Base-by-base conservation (phyloP, 305 asterid species). In the Fraxinus ornus region DNA sequence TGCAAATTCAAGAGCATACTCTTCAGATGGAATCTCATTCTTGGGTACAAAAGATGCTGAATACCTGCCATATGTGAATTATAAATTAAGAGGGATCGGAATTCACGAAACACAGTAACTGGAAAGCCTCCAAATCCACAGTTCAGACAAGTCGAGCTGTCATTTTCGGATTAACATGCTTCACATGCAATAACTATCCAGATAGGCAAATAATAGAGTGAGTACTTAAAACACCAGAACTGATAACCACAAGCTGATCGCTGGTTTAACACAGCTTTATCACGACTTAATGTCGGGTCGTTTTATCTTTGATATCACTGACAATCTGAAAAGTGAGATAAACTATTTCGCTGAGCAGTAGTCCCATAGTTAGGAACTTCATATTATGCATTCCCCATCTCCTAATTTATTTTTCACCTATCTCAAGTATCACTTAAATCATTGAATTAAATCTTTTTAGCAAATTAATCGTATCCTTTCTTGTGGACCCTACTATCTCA, bases 1-100 rank as follows among this genome's bases (percentile, higher is more conserved):
- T 81, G 96, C 96, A 86, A 95, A 81, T 82, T 88, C 94, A 74
- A 92, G 88, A 77, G 97, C 98, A 88, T 94, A 95, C 84, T 90
- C 93, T 79, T 89, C 90, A 1, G 97, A 52, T 35, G 99, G 94
- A 82, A 95, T 82, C 89, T 93, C 94, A 7, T 92, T 83, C 83
- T 85, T 89, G 26, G 94, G 88, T 85, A 95, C 98, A 64, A 94
- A 28, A 77, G 89, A 89, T 30, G 92, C 94, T 39, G 99, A 94
- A 79, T 95, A 95, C 86, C 99, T 95, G 97, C 72, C 84, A 87
- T 41, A 0, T 39, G 79, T 7, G 78, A 79, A 82, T 62, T 64
- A 52, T 60, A 35, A 68, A 55, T 47, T 21, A 57, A 13, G 76
- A 57, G 5, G 78, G 24, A 85, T 19, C 33, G 30, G 17, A 64